Evolutionary conservation across 225 moss, liverwort and hornwort species (phyloP).

Genomic region (Neckera pumila): DNA sequence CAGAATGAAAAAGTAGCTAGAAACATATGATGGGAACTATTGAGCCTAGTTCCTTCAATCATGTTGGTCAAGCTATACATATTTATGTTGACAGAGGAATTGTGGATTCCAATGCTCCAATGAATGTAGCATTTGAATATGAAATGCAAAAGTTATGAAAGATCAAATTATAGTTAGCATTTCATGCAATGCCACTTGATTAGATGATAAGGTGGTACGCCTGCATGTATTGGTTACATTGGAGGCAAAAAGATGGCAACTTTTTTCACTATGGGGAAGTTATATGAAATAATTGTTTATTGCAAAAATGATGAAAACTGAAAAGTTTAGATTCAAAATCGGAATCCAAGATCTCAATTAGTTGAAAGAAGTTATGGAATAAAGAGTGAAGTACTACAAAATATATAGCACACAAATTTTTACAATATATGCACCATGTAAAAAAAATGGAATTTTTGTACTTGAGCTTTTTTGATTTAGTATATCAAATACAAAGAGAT

Average conservation of each 20-base stretch:
- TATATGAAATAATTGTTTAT: neutral
- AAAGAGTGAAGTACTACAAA: neutral
- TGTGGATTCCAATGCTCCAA: no score
- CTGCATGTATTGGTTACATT: neutral
- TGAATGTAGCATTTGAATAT: no score
- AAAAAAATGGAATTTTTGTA: neutral
- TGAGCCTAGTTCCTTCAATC: neutral
- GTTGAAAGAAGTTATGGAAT: neutral
- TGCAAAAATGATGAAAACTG: neutral
- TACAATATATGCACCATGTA: neutral
- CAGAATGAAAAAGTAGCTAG: neutral
- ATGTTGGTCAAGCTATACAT: no score
- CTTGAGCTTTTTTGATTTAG: neutral
- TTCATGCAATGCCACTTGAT: neutral
- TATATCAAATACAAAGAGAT: neutral
- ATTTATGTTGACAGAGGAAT: no score
- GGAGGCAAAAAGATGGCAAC: neutral
- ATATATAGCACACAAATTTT: neutral
- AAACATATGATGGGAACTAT: neutral
- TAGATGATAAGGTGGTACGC: neutral
- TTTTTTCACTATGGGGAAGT: neutral
- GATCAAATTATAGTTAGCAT: neutral
- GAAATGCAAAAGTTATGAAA: neutral
- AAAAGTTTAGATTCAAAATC: neutral
- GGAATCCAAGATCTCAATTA: neutral